Evolutionary conservation across 2,329 filamentous ascomycete genomes (phyloP), one percentile per base, ranked within the genome.

Genomic region (Monilinia fructigena): DNA sequence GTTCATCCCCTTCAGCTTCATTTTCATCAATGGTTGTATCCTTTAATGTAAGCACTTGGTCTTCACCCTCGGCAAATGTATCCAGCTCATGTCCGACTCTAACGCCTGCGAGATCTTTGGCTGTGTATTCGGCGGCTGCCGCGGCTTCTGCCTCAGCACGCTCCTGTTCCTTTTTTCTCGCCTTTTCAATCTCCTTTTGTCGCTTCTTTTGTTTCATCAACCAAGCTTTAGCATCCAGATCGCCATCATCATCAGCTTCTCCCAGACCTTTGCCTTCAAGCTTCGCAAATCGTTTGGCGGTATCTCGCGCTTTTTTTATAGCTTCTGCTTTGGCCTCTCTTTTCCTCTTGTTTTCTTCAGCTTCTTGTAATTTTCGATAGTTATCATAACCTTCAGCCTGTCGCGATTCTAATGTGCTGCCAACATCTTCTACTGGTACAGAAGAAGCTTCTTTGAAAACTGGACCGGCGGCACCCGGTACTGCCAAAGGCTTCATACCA

Each of bases 41-140:
- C 75, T 97, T 97, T n/a, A 99, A 84, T 0, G 94, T 97, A 63
- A 99, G 82, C 42, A 99, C 87, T 75, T 98, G 93, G 67, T 97
- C 93, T 67, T 91, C 88, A 23, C 86, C 89, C 63, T 92, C 92
- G 31, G 91, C 87, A 69, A 99, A 94, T 28, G 91, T 86, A 5
- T 86, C 86, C 67, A 93, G 79, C 76, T 97, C 92, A 76, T 99
- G 95, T 5, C 89, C 93, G 63, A 99, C 94, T 76, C 92, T 95
- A 73, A 99, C 88, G 48, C 94, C 95, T 0, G 92, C 90, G 59
- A 98, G 82, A 75, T 98, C 93, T 68, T 90, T 89, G 4, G 92
- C 86, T 0, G 91, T 93, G 77, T 97, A 96, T 74, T 94, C 88
- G 2, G 87, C 88, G 6, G 81, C 84, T 2, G 87, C 88, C 4